A percentile compares a stretch with the other conserved stretches of the same genome.
These are phyloP conservation scores for Auricularia sp. DNA, from an alignment of 768 basidiomycete genomes.

Conservation along the genomic window DNA sequence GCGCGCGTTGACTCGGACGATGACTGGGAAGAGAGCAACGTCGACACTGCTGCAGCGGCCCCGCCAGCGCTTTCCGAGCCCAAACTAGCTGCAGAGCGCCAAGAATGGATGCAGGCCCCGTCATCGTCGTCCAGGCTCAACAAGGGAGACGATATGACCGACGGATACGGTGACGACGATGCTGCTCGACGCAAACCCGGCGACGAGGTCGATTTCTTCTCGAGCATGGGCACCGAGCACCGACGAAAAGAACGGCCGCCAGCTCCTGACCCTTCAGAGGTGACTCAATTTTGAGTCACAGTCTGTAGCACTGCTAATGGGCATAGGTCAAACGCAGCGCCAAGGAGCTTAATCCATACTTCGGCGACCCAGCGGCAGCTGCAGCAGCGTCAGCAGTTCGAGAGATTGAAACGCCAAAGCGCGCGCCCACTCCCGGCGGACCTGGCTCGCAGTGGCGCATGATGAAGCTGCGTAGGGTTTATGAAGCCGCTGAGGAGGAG, in stretches of 20 bases:
- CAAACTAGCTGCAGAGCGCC: slow-evolving; percentile 50
- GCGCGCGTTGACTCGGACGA: slow-evolving; percentile 47
- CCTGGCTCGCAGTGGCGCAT: slow-evolving; percentile 96
- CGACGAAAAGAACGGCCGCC: slow-evolving; percentile 51
- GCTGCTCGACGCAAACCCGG: slow-evolving; percentile 36
- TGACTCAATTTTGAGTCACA: slow-evolving; percentile 20
- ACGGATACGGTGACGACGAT: slow-evolving; percentile 51
- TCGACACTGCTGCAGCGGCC: slow-evolving; percentile 59
- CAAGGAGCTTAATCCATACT: slow-evolving; percentile 51
- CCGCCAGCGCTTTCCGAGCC: slow-evolving; percentile 31
- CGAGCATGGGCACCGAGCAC: slow-evolving; percentile 66
- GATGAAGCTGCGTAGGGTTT: slow-evolving; percentile 87
- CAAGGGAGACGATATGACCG: slow-evolving; percentile 47
- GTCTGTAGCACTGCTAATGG: slow-evolving; percentile 3
- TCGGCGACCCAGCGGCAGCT: slow-evolving; percentile 35
- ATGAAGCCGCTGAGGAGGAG: slow-evolving; percentile 86
- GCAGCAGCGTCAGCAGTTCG: slow-evolving; percentile 25
- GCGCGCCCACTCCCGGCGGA: slow-evolving; percentile 60
- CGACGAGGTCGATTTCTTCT: slow-evolving; percentile 81
- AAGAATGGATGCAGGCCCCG: slow-evolving; percentile 81
- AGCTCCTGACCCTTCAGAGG: slow-evolving; percentile 64
- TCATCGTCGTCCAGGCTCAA: slow-evolving; percentile 17
- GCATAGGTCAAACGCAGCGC: slow-evolving; percentile 25
- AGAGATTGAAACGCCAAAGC: slow-evolving; percentile 36
- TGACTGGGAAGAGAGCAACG: slow-evolving; percentile 83